phyloP scores from a whole-genome alignment of 2,329 filamentous ascomycete genomes.

The Penicillium expansum region DNA sequence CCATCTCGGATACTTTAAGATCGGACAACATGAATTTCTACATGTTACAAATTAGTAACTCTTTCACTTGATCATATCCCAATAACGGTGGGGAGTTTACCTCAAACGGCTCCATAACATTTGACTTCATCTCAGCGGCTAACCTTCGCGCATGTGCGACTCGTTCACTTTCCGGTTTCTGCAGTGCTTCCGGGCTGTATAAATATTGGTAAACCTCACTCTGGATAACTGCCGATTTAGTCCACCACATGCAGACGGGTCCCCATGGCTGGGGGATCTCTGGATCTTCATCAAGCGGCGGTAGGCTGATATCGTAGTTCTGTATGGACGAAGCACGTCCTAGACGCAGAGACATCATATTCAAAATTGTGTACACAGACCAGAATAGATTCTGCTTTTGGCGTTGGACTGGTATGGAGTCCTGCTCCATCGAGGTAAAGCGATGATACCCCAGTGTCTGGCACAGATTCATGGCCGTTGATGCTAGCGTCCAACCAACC shows the following conservation, averaged over 20 bases:
- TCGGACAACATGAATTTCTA: conserved; percentile 11
- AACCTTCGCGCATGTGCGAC: conserved; percentile 29
- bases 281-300: conserved; percentile 25
- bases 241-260: conserved; percentile 53
- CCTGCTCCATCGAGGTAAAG: conserved; percentile 27
- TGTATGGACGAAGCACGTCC: conserved; percentile 59
- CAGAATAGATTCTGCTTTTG: conserved; percentile 51
- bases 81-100: conserved; percentile 12
- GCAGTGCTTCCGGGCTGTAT: conserved; percentile 44
- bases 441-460: conserved; percentile 62
- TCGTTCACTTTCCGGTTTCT: conserved; percentile 27
- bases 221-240: conserved; percentile 56
- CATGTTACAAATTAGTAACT: not conserved
- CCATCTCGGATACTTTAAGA: conserved; percentile 23
- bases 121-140: conserved; percentile 28
- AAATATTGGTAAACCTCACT: conserved; percentile 59
- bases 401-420: conserved; percentile 30
- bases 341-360: conserved; percentile 57
- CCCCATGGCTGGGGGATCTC: conserved; percentile 38
- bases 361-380: conserved; percentile 59
- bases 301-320: conserved; percentile 58
- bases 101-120: conserved; percentile 31
- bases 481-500: conserved; percentile 63
- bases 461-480: conserved; percentile 58
- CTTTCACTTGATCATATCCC: not conserved